Percentiles rank a stretch among this genome's conserved stretches.
Evolutionary conservation across 345 rosid genomes (phyloP).

Genomic region (Isatis tinctoria): DNA sequence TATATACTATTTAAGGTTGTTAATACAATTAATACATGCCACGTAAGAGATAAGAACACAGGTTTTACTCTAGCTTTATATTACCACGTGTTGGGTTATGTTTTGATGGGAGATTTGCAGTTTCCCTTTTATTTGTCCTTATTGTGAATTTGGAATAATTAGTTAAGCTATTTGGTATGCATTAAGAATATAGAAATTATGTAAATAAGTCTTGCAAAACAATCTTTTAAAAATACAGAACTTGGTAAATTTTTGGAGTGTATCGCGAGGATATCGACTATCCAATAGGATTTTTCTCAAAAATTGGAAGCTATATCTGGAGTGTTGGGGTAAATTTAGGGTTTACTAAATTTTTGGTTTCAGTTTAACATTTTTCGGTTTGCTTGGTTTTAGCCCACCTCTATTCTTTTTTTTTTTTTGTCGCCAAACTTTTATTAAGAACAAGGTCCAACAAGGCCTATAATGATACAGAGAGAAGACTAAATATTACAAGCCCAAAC

Average conservation of each 20-base stretch:
- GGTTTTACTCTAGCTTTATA: background rate
- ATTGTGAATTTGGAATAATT: background rate
- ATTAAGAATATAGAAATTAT: background rate
- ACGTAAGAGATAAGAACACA: conserved; percentile 7
- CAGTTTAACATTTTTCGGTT: background rate
- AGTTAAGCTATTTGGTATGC: background rate
- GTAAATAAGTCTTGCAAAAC: background rate
- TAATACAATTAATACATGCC: background rate
- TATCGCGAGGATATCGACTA: background rate
- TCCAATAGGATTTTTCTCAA: too few species aligned
- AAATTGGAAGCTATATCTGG: background rate
- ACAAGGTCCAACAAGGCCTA: too few species aligned
- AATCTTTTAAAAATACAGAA: background rate
- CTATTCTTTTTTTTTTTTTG: too few species aligned
- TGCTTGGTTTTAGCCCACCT: background rate
- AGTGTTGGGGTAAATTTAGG: too few species aligned
- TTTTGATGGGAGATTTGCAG: background rate
- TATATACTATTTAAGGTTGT: background rate
- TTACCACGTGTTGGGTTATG: conserved; percentile 4
- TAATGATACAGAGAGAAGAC: too few species aligned
- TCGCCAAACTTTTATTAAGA: too few species aligned
- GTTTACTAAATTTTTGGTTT: background rate
- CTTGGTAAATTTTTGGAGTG: background rate
- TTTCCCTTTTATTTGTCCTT: background rate
- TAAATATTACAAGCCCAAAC: too few species aligned